phyloP scores from a whole-genome alignment of 345 rosid species.

The Gossypium mustelinum region DNA sequence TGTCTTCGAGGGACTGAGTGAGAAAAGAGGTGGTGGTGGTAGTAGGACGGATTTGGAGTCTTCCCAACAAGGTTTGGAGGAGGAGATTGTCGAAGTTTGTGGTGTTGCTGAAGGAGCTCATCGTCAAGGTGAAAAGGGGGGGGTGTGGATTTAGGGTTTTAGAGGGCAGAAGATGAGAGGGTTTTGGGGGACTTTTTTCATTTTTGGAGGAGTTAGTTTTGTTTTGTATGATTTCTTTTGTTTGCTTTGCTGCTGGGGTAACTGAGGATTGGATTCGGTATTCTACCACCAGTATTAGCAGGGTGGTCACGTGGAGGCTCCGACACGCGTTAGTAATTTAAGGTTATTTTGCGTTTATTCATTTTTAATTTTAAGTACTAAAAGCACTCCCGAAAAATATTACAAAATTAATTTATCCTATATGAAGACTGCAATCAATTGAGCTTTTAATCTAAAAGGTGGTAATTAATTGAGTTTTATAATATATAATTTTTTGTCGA shows the following conservation, averaged over 20 bases:
- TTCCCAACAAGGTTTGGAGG: slow-evolving; percentile 72
- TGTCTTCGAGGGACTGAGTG: slow-evolving; percentile 77
- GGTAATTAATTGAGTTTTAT: too few relatives aligned
- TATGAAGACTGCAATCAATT: too few relatives aligned
- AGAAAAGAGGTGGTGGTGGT: slow-evolving; percentile 30
- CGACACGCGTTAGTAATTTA: too few relatives aligned
- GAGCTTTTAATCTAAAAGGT: too few relatives aligned
- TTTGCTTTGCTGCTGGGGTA: not conserved
- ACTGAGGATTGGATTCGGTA: not conserved
- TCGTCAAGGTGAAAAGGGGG: slow-evolving; percentile 5
- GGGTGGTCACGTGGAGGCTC: not conserved
- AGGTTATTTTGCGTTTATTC: too few relatives aligned
- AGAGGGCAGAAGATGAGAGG: not conserved
- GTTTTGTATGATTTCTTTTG: too few relatives aligned
- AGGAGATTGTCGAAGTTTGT: slow-evolving; percentile 65
- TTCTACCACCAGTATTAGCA: not conserved
- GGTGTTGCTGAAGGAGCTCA: slow-evolving; percentile 60
- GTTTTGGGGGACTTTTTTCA: not conserved
- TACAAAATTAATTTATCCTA: too few relatives aligned
- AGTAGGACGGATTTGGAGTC: slow-evolving; percentile 77
- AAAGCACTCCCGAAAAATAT: too few relatives aligned
- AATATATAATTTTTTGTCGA: too few relatives aligned
- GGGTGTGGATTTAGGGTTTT: slow-evolving; percentile 14
- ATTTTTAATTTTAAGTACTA: too few relatives aligned
- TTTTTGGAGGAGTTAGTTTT: not conserved